Evolutionary conservation across 1,139 yeast genomes (phyloP), one percentile per base, ranked within the genome.

Genomic region (Kodamaea derodonti): DNA sequence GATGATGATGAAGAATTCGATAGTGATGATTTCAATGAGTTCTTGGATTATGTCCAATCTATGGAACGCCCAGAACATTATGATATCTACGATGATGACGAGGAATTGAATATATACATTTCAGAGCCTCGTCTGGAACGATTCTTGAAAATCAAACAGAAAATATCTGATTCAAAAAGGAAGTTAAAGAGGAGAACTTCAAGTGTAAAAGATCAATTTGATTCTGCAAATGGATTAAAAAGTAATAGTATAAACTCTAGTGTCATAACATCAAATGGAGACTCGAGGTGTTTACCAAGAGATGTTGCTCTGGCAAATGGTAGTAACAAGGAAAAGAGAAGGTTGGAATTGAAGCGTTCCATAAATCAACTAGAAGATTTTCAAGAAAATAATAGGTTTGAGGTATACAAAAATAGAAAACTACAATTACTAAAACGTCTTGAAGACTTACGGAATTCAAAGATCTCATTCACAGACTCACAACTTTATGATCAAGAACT

Each of bases 401-500:
- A 47, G 18, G 35, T 60, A 0, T 65, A 58, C 37, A 42, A 42
- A 4, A 30, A 44, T n/a, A 48, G 47, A 27, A 60, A 58, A 39
- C 43, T 38, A 24, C 48, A 49, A 30, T 46, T 67, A 12, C 39
- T 65, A 16, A 38, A 47, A n/a, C 48, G 56, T 32, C 46, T 69
- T 17, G 39, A 50, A 12, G 45, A 51, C 34, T 50, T 69, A 18
- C 49, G 55, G 26, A 35, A 46, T 2, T 58, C 68, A 4, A 54
- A 46, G 15, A 47, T 69, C 1, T 35, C 46, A 2, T 58, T 61
- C 29, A 47, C 46, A 8, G 43, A 49, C 11, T 38, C 48, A 3
- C 33, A 29, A 4, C 54, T 65, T 14, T 37, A 47, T 11, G 70
- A 66, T 43, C 56, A 50, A 4, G 69, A 64, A 24, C 53, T 69